Evolutionary conservation across 768 basidiomycete species (phyloP).

Genomic region (Lentinula raphanica): DNA sequence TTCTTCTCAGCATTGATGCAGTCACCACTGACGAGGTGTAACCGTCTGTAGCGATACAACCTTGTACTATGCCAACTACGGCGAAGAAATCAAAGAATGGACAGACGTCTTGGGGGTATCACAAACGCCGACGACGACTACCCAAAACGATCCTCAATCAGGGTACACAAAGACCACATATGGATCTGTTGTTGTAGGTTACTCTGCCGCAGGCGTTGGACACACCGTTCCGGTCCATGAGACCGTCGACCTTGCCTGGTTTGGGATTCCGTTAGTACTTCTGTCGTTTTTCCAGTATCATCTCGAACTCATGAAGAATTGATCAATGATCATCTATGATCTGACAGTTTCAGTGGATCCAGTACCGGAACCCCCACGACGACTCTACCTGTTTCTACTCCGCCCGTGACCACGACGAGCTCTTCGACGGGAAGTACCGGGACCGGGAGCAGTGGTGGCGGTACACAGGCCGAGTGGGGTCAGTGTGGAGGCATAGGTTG

Average conservation of each 20-base stretch:
- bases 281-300: not conserved
- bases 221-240: constrained; percentile 51
- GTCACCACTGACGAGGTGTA: not conserved
- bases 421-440: not conserved
- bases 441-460: not conserved
- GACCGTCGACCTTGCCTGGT: constrained; percentile 41
- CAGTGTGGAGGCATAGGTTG: not conserved
- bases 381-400: not conserved
- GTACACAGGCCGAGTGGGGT: not conserved
- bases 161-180: constrained; percentile 47
- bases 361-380: not conserved
- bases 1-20: not conserved
- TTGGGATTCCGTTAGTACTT: constrained; percentile 29
- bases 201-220: constrained; percentile 39
- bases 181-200: constrained; percentile 34
- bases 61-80: constrained; percentile 45
- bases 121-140: constrained; percentile 32
- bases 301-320: too few relatives aligned
- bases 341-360: not conserved
- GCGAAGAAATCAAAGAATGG: constrained; percentile 51
- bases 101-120: constrained; percentile 47
- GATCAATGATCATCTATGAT: not conserved
- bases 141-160: constrained; percentile 34
- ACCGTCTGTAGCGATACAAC: constrained; percentile 37
- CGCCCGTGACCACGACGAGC: not conserved